Base-by-base conservation (phyloP, 441 rosid species). In the Erodium texanum region DNA sequence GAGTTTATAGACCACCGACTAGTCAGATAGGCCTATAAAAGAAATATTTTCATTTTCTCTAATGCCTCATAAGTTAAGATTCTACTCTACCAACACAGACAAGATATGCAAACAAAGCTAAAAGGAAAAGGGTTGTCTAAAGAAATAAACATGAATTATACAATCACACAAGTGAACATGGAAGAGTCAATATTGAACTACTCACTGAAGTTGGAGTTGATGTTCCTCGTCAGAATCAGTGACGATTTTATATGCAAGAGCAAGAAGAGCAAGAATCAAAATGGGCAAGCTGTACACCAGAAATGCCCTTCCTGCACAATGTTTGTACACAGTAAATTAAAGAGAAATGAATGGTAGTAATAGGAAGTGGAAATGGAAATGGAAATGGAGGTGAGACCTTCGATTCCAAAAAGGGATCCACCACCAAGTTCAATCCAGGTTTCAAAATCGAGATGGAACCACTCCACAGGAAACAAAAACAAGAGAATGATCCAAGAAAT, bases 221-320 rank as follows among this genome's bases (percentile, higher is more conserved):
- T 81, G 75, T 66, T 84, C 58, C 66, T 84, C 58, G 5, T 82
- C 92, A 1, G 61, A 19, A 23, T 83, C 86, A 0, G 83, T 78
- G 70, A 89, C 77, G 78, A 84, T 78, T 27, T 87, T 80, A 77
- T 78, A 79, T 3, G 76, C 71, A 43, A 79, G 69, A 69, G 90
- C 80, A 69, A 93, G 86, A 73, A 85, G 64, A 6, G 82, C 81
- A 64, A 90, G 78, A 0, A 84, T 61, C 62, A 88, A 77, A 77
- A 90, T 67, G 0, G 97, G 97, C 34, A 85, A 93, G 65, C 92
- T 86, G 76, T 89, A 77, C 9, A 70, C 29, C 72, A 89, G 41
- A 76, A 89, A 89, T 22, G 83, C 16, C 80, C 93, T 87, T 64
- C 96, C 98, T 93, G 83, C 65, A 81, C 4, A n/a, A 0, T 2